Evolutionary conservation across 345 rosid species (phyloP), one percentile per base, ranked within the genome.

Genomic region (Isatis tinctoria): DNA sequence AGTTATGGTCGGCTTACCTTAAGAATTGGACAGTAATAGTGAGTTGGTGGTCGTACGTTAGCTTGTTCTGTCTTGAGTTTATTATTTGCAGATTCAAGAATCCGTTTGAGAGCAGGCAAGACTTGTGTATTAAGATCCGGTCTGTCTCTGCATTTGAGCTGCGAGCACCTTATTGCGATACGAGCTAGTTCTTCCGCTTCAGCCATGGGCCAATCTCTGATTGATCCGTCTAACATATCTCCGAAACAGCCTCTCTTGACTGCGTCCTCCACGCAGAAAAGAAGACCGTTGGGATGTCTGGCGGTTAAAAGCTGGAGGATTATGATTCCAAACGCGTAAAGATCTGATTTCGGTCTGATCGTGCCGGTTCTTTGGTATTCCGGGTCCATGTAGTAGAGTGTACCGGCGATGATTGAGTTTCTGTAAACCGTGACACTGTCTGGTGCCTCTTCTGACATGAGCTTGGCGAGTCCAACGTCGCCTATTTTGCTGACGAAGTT

Each of bases 341-440:
- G 71, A 85, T 90, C 98, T 1, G 98, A 93, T 70, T 93, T 93
- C 9, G 98, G 98, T 79, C 97, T 81, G 69, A 90, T 6, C 4
- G 95, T 93, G 22, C 98, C 98, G 0, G 97, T 90, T 81, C 92
- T 83, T 57, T 84, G 90, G 75, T 93, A 93, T 74, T 93, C 97
- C 0, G 98, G 96, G 65, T 93, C 98, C 91, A 93, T 88, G 85
- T 93, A 93, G 78, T 62, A 79, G 44, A 93, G 77, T 12, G 98
- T 90, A 68, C 96, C 96, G 0, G 93, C 96, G 60, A 90, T 75
- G 27, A 87, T 40, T 2, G 97, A 84, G 67, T 90, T 82, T 78
- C 78, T 72, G 74, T 93, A 90, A 68, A 83, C 85, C 0, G 98
- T 89, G 77, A 90, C 61, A 76, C 80, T 81, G 64, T 90, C 97